Percentiles rank a stretch among this genome's conserved stretches.
These are phyloP conservation scores for Huntiella omanensis DNA, from an alignment of 2,329 filamentous ascomycete genomes.

Conservation along the genomic window DNA sequence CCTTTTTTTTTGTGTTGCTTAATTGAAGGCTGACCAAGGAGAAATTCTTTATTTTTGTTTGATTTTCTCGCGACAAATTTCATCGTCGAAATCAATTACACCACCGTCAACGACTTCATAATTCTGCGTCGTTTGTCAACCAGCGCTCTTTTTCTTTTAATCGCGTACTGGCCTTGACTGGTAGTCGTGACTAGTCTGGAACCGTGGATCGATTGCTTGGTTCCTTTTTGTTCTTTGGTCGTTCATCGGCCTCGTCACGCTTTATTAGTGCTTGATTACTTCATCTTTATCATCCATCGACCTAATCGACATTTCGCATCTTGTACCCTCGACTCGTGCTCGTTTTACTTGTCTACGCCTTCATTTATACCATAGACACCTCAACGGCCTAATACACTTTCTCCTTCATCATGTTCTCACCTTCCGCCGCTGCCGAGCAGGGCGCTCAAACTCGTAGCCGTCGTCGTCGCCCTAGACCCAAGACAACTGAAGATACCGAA, in stretches of 20 bases:
- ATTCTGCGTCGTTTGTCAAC: not conserved
- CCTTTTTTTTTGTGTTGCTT: not conserved
- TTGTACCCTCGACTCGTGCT: not conserved
- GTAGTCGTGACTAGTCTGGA: not conserved
- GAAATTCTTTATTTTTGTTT: not conserved
- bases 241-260: not conserved
- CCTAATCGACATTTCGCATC: not conserved
- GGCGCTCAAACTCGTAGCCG: constrained; percentile 28
- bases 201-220: constrained; percentile 1
- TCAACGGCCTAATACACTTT: not conserved
- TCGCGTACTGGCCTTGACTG: not conserved
- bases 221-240: constrained; percentile 3
- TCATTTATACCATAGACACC: not conserved
- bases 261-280: not conserved
- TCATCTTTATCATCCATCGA: not conserved
- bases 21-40: too few relatives aligned
- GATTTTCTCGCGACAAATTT: too few relatives aligned
- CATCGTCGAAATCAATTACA: too few relatives aligned
- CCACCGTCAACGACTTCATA: too few relatives aligned
- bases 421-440: constrained; percentile 27
- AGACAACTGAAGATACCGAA: constrained; percentile 32
- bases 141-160: not conserved
- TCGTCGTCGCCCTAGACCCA: constrained; percentile 41
- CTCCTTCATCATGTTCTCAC: constrained; percentile 35
- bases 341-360: not conserved